These are phyloP conservation scores for Fusarium redolens DNA, from an alignment of 2,329 filamentous ascomycete species.

Conservation along the genomic window DNA sequence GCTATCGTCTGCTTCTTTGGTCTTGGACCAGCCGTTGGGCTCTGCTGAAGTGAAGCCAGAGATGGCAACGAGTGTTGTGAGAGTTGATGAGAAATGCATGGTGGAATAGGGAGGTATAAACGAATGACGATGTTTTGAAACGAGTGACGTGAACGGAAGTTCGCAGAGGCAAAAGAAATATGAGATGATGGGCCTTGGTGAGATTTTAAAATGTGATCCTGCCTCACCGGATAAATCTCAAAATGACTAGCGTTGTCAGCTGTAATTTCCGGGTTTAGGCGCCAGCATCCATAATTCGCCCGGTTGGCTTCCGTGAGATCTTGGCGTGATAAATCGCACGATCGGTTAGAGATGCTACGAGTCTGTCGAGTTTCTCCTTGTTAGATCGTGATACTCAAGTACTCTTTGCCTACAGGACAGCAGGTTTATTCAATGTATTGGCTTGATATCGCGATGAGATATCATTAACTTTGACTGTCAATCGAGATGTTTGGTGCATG, in stretches of 20 bases:
- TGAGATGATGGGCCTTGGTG: background rate
- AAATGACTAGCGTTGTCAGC: background rate
- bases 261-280: background rate
- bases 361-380: background rate
- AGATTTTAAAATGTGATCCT: background rate
- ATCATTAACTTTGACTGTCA: background rate
- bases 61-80: conserved; percentile 14
- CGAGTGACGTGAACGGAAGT: background rate
- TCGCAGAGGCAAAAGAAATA: too few relatives aligned
- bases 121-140: background rate
- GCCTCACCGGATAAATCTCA: background rate
- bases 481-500: too few relatives aligned
- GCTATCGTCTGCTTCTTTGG: conserved; percentile 28
- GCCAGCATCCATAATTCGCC: background rate
- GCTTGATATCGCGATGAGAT: background rate
- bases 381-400: accelerated
- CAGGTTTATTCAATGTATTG: accelerated
- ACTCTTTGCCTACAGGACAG: accelerated
- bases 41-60: conserved; percentile 15
- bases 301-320: background rate
- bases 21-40: conserved; percentile 37
- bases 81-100: conserved; percentile 10
- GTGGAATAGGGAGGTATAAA: background rate
- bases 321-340: background rate
- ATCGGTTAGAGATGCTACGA: background rate